Evolutionary conservation across 2,329 filamentous ascomycete genomes (phyloP), one percentile per base, ranked within the genome.

Genomic region (Xylaria digitata): DNA sequence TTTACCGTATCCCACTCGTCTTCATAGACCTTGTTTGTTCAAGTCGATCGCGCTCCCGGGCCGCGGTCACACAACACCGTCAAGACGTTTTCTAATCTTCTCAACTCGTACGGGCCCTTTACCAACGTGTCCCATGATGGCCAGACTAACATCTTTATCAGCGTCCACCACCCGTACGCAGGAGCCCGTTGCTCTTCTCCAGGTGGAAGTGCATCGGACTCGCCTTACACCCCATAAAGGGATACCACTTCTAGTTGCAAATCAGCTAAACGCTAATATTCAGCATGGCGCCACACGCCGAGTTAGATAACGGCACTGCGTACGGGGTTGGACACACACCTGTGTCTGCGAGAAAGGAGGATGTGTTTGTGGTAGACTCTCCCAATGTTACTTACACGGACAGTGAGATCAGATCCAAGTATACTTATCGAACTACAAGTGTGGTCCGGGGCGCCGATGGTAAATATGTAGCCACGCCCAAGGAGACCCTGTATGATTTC

Each of bases 31-130:
- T 57, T 66, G 61, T 71, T 69, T 26, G 26, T 26, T 57, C 64
- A 63, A 63, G 76, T 77, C 73, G 85, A 87, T 86, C 86, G 86
- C 87, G 85, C 83, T 82, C 72, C 69, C 75, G 81, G 80, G 83
- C 81, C 77, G 85, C 89, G 88, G 83, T 91, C 89, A 83, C 81
- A 73, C 70, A 78, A 78, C 81, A 80, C 82, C 90, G 91, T 87
- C 93, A 97, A 92, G 85, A 97, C 93, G 94, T 97, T 97, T 91
- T 95, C 94, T 87, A 97, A 97, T 85, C 91, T 96, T 77, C 91
- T 97, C 76, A 96, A 96, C 89, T 97, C 94, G 94, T 97, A 88
- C 81, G 93, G 6, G 15, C 9, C 37, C 50, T 55, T 2, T 9
- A 13, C 32, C 21, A 46, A n/a, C 30, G 2, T 1, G 26, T 23